These are phyloP conservation scores for Thalassia testudinum DNA, from an alignment of 116 monocot species.

Conservation along the genomic window DNA sequence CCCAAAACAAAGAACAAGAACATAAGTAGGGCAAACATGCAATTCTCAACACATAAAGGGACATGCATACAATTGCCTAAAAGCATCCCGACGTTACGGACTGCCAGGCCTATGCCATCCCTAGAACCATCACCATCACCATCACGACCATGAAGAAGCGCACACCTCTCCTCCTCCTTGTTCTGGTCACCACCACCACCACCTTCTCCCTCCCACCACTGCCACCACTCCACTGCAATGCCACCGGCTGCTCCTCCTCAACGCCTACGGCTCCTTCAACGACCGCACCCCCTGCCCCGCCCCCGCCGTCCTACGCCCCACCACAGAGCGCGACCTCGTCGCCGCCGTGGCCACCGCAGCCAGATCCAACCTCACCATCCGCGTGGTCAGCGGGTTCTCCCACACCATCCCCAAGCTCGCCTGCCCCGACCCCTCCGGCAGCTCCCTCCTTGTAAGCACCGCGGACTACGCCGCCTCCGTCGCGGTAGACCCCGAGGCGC, in stretches of 20 bases:
- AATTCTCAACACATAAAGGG: too few relatives aligned
- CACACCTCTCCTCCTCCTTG: background rate
- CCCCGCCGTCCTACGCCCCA: conserved; percentile 36
- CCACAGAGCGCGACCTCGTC: conserved; percentile 29
- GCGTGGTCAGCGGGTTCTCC: conserved; percentile 53
- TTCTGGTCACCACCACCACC: background rate
- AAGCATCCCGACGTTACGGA: too few relatives aligned
- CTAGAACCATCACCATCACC: too few relatives aligned
- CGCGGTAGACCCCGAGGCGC: conserved; percentile 11
- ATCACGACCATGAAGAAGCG: too few relatives aligned
- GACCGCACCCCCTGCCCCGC: conserved; percentile 24
- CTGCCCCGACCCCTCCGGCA: conserved; percentile 22
- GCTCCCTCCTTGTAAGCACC: conserved; percentile 51
- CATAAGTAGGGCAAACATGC: too few relatives aligned
- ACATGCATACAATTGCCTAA: too few relatives aligned
- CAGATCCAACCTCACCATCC: conserved; percentile 18
- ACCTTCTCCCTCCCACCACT: conserved; percentile 30
- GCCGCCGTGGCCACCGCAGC: conserved; percentile 30
- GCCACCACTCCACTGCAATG: conserved; percentile 26
- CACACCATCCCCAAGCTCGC: conserved; percentile 68
- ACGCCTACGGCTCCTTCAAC: conserved; percentile 53
- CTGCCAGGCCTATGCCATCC: too few relatives aligned
- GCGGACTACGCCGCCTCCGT: conserved; percentile 17
- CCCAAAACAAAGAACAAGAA: too few relatives aligned
- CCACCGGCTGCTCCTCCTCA: conserved; percentile 37